phyloP scores from a whole-genome alignment of 176 grass and related monocot species.

The Phragmites australis region DNA sequence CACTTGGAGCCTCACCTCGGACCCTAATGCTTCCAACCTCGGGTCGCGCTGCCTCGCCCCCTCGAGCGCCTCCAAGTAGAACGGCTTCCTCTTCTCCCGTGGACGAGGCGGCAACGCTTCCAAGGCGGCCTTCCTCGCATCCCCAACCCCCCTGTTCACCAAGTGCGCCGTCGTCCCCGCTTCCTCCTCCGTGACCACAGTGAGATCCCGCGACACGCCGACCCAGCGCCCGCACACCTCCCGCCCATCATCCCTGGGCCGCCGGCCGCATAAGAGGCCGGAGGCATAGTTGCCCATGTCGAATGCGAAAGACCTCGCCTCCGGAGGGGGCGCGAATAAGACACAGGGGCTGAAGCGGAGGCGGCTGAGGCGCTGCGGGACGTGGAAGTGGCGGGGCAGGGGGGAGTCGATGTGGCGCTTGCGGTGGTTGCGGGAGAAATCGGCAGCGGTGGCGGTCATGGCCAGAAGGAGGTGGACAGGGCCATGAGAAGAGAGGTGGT shows the following conservation, averaged over 20 bases:
- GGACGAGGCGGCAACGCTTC: neutral
- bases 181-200: slow-evolving; percentile 33
- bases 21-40: slow-evolving; percentile 34
- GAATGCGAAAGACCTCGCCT: neutral
- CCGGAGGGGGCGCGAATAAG: neutral
- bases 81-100: neutral
- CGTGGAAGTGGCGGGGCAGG: slow-evolving; percentile 11
- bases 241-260: slow-evolving; percentile 14
- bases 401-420: slow-evolving; percentile 25
- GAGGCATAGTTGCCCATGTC: slow-evolving; percentile 45
- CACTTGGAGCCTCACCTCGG: neutral
- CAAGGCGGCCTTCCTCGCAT: slow-evolving; percentile 39
- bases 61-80: slow-evolving; percentile 30
- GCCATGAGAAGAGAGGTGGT: slow-evolving; percentile 28
- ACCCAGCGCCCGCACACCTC: slow-evolving; percentile 12
- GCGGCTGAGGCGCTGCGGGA: slow-evolving; percentile 28
- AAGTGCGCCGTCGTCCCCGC: neutral
- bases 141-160: slow-evolving; percentile 16
- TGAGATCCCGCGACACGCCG: slow-evolving; percentile 24
- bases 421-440: neutral
- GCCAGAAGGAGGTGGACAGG: slow-evolving; percentile 6
- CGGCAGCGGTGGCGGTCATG: neutral
- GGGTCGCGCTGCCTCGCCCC: neutral
- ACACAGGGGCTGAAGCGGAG: neutral
- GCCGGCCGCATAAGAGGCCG: neutral